These are phyloP conservation scores for Hypholoma fasciculare DNA, from an alignment of 768 basidiomycete species.

Conservation along the genomic window DNA sequence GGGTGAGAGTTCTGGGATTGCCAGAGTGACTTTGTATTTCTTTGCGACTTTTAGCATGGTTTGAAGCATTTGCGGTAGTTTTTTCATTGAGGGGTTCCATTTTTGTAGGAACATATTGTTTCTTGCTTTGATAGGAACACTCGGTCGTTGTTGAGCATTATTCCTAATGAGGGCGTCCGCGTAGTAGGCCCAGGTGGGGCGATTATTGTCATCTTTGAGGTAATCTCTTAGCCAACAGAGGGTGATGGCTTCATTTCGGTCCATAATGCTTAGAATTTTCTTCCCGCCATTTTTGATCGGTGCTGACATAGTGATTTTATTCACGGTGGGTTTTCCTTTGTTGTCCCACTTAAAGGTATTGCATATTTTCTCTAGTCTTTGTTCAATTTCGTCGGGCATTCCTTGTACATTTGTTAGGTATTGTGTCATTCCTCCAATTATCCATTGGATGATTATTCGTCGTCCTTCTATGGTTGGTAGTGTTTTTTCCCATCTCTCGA, in stretches of 20 bases:
- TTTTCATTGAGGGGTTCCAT: neutral
- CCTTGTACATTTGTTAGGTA: conserved; percentile 26
- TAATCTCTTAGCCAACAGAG: neutral
- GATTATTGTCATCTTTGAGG: neutral
- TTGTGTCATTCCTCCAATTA: conserved; percentile 23
- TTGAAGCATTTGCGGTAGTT: neutral
- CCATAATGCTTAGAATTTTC: neutral
- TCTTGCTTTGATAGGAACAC: neutral
- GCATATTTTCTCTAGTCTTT: conserved; percentile 17
- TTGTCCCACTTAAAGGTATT: conserved; percentile 21
- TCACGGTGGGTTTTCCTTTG: conserved; percentile 12
- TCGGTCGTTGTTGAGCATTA: neutral
- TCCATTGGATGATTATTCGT: conserved; percentile 21
- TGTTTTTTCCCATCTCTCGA: conserved; percentile 23
- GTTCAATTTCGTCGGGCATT: conserved; percentile 23
- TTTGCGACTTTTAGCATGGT: neutral
- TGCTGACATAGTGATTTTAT: conserved; percentile 9
- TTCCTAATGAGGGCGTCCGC: neutral
- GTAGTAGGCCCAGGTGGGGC: neutral
- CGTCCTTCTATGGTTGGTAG: conserved; percentile 15
- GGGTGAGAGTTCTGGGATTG: neutral
- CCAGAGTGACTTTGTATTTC: neutral
- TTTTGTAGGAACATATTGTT: neutral
- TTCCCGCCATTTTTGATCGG: neutral
- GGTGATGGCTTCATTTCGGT: neutral